Percentiles rank a stretch among this genome's conserved stretches.
These are phyloP conservation scores for Neonectria neomacrospora DNA, from an alignment of 2,329 filamentous ascomycete species.

Conservation along the genomic window DNA sequence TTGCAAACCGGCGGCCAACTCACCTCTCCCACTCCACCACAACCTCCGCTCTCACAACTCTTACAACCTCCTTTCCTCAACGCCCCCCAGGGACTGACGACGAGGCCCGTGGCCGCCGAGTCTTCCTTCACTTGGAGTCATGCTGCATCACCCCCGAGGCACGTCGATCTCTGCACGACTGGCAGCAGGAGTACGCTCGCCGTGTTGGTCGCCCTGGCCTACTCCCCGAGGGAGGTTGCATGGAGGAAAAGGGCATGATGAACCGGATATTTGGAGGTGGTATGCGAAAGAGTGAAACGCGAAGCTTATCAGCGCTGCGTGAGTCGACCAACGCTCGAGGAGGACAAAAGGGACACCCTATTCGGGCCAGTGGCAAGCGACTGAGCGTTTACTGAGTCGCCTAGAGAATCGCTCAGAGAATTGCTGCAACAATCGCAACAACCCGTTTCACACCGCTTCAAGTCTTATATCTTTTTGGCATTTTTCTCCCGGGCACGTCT, in stretches of 20 bases:
- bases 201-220: conserved; percentile 51
- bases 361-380: conserved; percentile 28
- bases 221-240: conserved; percentile 52
- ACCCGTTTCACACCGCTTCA: neutral
- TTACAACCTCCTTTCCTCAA: conserved; percentile 33
- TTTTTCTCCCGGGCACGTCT: neutral
- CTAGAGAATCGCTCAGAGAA: neutral
- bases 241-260: conserved; percentile 46
- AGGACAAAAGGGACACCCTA: conserved; percentile 7
- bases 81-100: conserved; percentile 47
- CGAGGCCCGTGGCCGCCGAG: conserved; percentile 55
- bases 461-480: neutral
- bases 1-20: conserved; percentile 37
- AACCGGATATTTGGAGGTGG: conserved; percentile 44
- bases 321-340: conserved; percentile 19
- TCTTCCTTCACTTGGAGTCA: conserved; percentile 59
- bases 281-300: conserved; percentile 35
- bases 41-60: conserved; percentile 46
- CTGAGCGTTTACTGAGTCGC: conserved; percentile 33
- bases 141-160: conserved; percentile 62
- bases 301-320: conserved; percentile 33
- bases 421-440: neutral
- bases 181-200: conserved; percentile 62
- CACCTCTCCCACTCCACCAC: conserved; percentile 49
- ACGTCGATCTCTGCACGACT: conserved; percentile 57